phyloP scores from a whole-genome alignment of 2,329 filamentous ascomycete species.

The Pseudogymnoascus sp. region DNA sequence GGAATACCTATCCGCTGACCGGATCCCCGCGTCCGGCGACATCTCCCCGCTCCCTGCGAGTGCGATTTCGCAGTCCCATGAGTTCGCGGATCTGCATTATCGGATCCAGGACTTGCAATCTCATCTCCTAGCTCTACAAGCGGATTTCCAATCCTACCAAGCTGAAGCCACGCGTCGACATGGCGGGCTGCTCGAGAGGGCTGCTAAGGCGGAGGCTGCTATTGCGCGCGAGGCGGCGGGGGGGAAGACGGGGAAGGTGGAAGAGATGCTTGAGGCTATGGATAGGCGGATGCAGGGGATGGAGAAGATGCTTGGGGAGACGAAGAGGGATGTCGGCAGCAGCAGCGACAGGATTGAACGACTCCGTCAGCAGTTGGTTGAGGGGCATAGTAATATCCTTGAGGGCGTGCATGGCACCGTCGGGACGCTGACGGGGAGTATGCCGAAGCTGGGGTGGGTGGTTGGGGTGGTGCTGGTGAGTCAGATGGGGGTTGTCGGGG shows the following conservation, averaged over 20 bases:
- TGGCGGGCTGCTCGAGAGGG: slow-evolving; percentile 9
- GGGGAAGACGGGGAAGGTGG: slow-evolving; percentile 10
- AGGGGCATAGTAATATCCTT: slow-evolving; percentile 6
- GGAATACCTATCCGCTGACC: slow-evolving; percentile 33
- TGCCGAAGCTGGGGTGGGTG: slow-evolving; percentile 4
- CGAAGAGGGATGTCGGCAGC: neutral
- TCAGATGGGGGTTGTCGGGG: slow-evolving; percentile 21
- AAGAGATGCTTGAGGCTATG: slow-evolving; percentile 9
- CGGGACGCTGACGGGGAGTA: neutral
- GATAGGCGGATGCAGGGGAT: slow-evolving; percentile 5
- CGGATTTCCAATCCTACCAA: slow-evolving; percentile 44
- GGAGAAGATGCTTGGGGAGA: neutral
- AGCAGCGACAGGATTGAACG: neutral
- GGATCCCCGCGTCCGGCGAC: slow-evolving; percentile 43
- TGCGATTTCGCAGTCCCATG: slow-evolving; percentile 41
- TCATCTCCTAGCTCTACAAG: slow-evolving; percentile 56
- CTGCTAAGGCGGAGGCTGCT: slow-evolving; percentile 13
- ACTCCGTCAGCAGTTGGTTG: neutral
- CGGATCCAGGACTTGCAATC: slow-evolving; percentile 68
- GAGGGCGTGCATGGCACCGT: slow-evolving; percentile 1
- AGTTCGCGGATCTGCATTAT: slow-evolving; percentile 80
- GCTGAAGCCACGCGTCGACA: slow-evolving; percentile 40
- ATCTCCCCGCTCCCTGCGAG: slow-evolving; percentile 37
- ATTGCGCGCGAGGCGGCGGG: slow-evolving; percentile 11
- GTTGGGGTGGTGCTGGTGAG: slow-evolving; percentile 22